Conservation (phyloP, 202 grass and related monocot species). For the Schoenoplectus triqueter region DNA sequence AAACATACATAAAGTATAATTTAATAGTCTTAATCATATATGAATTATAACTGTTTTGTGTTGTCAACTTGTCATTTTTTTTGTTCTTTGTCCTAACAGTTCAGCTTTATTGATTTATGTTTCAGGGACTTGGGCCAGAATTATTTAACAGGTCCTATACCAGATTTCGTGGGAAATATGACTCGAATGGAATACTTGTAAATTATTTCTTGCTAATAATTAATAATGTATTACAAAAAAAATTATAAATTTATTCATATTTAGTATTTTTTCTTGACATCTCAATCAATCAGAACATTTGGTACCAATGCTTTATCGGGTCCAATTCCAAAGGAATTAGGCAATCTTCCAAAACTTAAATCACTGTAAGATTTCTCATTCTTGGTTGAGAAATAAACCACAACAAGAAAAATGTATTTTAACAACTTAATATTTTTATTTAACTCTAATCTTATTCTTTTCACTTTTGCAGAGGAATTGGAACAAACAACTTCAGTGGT, state of each 20-base stretch:
- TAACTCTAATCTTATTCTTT: neutral
- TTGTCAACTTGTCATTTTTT: neutral
- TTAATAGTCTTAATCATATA: neutral
- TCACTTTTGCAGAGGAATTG: slow-evolving; percentile 43
- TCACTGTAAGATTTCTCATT: slow-evolving; percentile 58
- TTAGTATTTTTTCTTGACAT: slow-evolving; percentile 17
- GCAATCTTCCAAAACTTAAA: slow-evolving; percentile 64
- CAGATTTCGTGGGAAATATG: slow-evolving; percentile 65
- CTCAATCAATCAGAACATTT: slow-evolving; percentile 44
- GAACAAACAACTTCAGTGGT: slow-evolving; percentile 70
- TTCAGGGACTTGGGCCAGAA: slow-evolving; percentile 62
- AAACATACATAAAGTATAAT: neutral
- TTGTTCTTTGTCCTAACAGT: neutral
- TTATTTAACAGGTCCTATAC: slow-evolving; percentile 66
- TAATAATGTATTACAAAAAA: neutral
- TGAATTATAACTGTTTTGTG: neutral
- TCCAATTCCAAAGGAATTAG: slow-evolving; percentile 73
- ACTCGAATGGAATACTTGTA: slow-evolving; percentile 70
- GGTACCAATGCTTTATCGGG: slow-evolving; percentile 74
- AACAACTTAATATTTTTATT: slow-evolving; percentile 5
- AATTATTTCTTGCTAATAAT: slow-evolving; percentile 4
- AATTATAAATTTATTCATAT: slow-evolving; percentile 6
- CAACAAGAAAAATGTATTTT: neutral
- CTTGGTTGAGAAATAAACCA: slow-evolving; percentile 8
- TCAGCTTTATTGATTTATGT: slow-evolving; percentile 17